A percentile compares a stretch with the other conserved stretches of the same genome.
Evolutionary conservation across 805 yeast genomes (phyloP).

Genomic region (Blastobotrys chiropterorum): DNA sequence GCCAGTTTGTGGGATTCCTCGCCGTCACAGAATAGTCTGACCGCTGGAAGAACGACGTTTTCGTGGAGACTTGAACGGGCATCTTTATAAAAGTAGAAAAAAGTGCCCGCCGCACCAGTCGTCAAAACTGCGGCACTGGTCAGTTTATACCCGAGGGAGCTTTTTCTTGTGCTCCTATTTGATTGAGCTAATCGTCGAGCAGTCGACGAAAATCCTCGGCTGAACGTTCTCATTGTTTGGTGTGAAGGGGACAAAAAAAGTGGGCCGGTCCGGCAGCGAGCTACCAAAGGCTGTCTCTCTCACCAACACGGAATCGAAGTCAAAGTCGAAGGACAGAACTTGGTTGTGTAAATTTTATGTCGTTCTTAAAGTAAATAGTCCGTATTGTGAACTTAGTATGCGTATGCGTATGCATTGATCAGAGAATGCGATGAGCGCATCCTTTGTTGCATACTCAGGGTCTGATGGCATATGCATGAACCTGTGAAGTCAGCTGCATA

Average conservation of each 20-base stretch:
- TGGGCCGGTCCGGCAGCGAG: too few species aligned
- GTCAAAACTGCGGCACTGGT: not conserved
- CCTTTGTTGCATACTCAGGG: too few species aligned
- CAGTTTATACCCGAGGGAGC: not conserved
- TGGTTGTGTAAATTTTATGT: too few species aligned
- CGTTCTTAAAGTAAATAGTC: too few species aligned
- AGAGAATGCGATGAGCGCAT: too few species aligned
- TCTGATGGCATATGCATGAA: too few species aligned
- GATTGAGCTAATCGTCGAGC: not conserved
- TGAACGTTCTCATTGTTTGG: not conserved
- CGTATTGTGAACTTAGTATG: too few species aligned
- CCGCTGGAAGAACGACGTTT: slow-evolving; percentile 69
- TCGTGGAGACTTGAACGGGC: slow-evolving; percentile 81
- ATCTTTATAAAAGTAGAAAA: slow-evolving; percentile 51
- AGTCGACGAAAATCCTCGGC: not conserved
- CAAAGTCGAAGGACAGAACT: too few species aligned
- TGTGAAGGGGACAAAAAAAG: not conserved
- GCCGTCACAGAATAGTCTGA: slow-evolving; percentile 67
- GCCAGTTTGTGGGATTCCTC: slow-evolving; percentile 82
- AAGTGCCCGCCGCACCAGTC: slow-evolving; percentile 4
- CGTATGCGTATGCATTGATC: too few species aligned
- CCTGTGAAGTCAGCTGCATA: too few species aligned
- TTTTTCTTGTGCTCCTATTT: not conserved
- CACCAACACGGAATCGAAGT: too few species aligned
- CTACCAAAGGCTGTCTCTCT: too few species aligned